Evolutionary conservation across 2,329 filamentous ascomycete genomes (phyloP).

Genomic region (Colletotrichum falcatum): DNA sequence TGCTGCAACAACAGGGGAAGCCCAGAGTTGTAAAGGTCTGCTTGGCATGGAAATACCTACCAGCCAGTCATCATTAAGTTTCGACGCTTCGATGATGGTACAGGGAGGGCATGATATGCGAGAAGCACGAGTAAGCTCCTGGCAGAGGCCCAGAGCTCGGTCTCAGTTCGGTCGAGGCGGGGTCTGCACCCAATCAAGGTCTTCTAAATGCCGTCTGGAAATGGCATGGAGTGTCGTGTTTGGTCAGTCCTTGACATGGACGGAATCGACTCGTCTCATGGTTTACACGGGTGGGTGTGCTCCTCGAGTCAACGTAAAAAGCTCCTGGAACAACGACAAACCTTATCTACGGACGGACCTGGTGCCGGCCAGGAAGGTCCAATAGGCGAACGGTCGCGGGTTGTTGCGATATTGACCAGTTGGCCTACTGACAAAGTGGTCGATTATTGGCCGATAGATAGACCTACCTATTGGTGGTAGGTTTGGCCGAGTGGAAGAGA

Average conservation of each 20-base stretch:
- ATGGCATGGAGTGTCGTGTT: background rate
- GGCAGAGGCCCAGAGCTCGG: background rate
- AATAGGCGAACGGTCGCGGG: background rate
- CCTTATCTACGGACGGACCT: slow-evolving; percentile 22
- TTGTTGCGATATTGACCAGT: background rate
- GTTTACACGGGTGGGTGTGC: slow-evolving; percentile 22
- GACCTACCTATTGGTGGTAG: background rate
- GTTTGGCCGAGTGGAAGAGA: background rate
- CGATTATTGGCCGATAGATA: background rate
- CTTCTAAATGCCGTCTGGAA: background rate
- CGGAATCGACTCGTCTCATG: slow-evolving; percentile 25
- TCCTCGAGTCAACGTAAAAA: slow-evolving; percentile 25
- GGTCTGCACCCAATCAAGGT: background rate
- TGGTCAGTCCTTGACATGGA: background rate
- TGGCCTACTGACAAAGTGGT: too few relatives aligned
- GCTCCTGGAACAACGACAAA: slow-evolving; percentile 32
- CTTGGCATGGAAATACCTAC: slow-evolving; percentile 21
- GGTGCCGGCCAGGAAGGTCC: background rate
- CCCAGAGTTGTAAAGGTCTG: background rate
- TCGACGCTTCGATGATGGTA: slow-evolving; percentile 6
- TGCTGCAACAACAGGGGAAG: slow-evolving; percentile 1
- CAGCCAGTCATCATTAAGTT: slow-evolving; percentile 18
- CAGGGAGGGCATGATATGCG: background rate
- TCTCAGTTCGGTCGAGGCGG: background rate
- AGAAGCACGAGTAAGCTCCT: slow-evolving; percentile 1